Evolutionary conservation across 257 asterid species (phyloP), one percentile per base, ranked within the genome.

Genomic region (Asclepias syriaca): DNA sequence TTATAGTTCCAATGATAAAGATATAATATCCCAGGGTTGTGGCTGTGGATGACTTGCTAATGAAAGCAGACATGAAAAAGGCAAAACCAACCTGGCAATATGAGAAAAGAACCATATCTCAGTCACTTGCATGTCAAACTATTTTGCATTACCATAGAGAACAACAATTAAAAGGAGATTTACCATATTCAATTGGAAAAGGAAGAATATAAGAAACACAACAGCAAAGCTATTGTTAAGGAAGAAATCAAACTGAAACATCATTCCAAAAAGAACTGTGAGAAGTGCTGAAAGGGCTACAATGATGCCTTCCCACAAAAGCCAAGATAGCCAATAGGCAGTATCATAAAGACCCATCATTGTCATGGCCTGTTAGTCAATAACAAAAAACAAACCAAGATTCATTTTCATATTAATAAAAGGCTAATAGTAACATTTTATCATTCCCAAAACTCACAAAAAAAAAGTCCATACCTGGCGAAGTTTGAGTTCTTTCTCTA

Each of bases 301-400:
- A 34, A 89, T 74, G 54, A 84, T 71, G 74, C 96, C 97, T 80
- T 93, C 98, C 98, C 98, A 93, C 37, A 96, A 77, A 79, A 90
- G 72, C 98, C 98, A 93, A 14, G 98, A 90, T 72, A 89, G 78
- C 98, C 98, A 93, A 74, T 90, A 93, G 39, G 97, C 96, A 51
- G 97, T 82, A 81, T 93, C 98, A 84, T 86, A 93, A 71, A 93
- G 98, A 15, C 98, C 98, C 98, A 93, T 93, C 89, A 93, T 87
- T 21, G 92, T 74, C 98, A 93, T 93, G 63, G 93, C 91, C 98
- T 90, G 88, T 71, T 46, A 71, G 82, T 46, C 48, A 71, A 72
- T 50, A 59, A 75, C 12, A 50, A 19, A 29, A 63, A 70, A 8
- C 8, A 72, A 45, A 56, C 48, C 46, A 73, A 59, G 67, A 68